A percentile compares a stretch with the other conserved stretches of the same genome.
Evolutionary conservation across 208 protist species (phyloP).

Genomic region (Trypanosoma vivax): DNA sequence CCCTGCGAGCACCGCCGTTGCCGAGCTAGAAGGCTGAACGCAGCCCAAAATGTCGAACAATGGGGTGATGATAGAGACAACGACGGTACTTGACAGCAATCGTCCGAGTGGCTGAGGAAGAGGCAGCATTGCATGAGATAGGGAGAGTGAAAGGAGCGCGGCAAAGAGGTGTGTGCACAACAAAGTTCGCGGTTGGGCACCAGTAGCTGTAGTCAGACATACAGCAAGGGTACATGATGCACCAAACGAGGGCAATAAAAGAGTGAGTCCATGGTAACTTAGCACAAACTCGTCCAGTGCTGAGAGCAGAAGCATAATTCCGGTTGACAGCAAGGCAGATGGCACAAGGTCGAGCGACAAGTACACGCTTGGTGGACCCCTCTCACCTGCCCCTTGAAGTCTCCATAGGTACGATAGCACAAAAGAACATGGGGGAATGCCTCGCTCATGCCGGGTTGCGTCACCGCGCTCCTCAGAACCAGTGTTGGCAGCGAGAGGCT

Average conservation of each 20-base stretch:
- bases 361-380: constrained; percentile 25
- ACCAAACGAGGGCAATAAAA: constrained; percentile 56
- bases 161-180: constrained; percentile 43
- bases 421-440: neutral
- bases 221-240: constrained; percentile 51
- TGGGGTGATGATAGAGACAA: constrained; percentile 38
- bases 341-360: constrained; percentile 33
- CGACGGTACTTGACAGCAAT: constrained; percentile 50
- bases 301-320: constrained; percentile 44
- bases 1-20: constrained; percentile 53
- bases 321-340: constrained; percentile 40
- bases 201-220: constrained; percentile 41
- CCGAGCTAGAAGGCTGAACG: constrained; percentile 61
- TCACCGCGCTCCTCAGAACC: too few species aligned
- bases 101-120: constrained; percentile 37
- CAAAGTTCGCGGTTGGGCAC: constrained; percentile 49
- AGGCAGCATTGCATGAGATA: constrained; percentile 35
- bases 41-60: constrained; percentile 41
- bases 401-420: constrained; percentile 35
- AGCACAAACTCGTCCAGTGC: constrained; percentile 45
- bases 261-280: constrained; percentile 33
- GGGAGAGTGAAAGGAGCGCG: constrained; percentile 57
- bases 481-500: too few species aligned
- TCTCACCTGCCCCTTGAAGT: constrained; percentile 32
- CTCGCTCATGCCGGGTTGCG: neutral